Base-by-base conservation (phyloP, 495 filamentous ascomycete genomes). In the Aspergillus homomorphus region DNA sequence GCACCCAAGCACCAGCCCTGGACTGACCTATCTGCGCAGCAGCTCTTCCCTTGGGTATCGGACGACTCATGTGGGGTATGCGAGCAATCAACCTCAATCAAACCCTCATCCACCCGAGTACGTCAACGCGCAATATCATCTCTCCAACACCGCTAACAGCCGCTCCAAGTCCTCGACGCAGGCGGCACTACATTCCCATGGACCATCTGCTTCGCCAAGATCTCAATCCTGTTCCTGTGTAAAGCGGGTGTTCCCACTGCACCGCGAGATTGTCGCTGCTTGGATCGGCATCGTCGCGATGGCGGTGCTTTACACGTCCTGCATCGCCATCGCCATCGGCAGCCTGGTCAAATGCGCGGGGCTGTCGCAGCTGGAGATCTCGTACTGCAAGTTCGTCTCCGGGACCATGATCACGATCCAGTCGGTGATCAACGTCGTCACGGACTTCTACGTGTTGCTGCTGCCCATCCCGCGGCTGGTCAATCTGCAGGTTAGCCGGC, bases 391-490 rank as follows among this genome's bases (percentile, higher is more conserved):
- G 18, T 50, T 42, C 28, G 42, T 8, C 10, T 42, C 50, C 0
- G 48, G 38, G 23, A 16, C 21, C 2, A 46, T 53, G 42, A 8
- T 53, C 24, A 48, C 46, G 3, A 45, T 53, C 23, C 10, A 19
- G 6, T 53, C 56, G 4, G 56, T 52, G 22, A 45, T 59, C 42
- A 59, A 59, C 15, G 50, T 59, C 18, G 24, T 53, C 30, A 59
- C 56, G 10, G 56, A 59, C 50, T 38, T 59, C 12, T 59, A 59
- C 30, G 50, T 59, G 15, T 19, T 59, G 24, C 19, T 59, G 16
- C 43, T 59, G 56, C 56, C 56, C 0, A 53, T 59, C 30, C 50
- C 56, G 50, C 50, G 50, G 6, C 50, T 59, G 2, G 0, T 59
- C 15, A 42, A 59, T 2, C 43, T 59, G 21, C 56, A 59, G 19